Percentiles rank a stretch among this genome's conserved stretches.
phyloP scores from a whole-genome alignment of 2,329 filamentous ascomycete genomes.

The Colletotrichum abscissum region DNA sequence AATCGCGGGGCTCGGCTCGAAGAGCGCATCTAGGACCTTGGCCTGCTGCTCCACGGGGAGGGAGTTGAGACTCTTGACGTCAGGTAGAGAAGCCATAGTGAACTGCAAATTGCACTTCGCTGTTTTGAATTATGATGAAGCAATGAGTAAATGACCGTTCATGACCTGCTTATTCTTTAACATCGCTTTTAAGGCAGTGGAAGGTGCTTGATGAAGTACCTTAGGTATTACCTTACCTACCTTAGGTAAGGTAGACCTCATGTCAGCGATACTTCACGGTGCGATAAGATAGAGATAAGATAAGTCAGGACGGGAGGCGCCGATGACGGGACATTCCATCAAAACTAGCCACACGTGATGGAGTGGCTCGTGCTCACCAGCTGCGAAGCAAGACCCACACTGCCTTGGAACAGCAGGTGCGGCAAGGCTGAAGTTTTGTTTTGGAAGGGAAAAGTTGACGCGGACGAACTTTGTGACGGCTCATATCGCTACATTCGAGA shows the following conservation, averaged over 20 bases:
- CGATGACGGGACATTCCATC: constrained; percentile 3
- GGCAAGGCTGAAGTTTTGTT: constrained; percentile 37
- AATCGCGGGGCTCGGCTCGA: constrained; percentile 83
- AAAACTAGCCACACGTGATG: constrained; percentile 15
- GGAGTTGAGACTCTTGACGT: constrained; percentile 64
- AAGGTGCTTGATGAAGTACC: not conserved
- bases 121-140: not conserved
- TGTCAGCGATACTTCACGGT: constrained; percentile 13
- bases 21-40: constrained; percentile 78
- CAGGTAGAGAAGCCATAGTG: constrained; percentile 60
- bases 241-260: not conserved
- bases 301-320: not conserved
- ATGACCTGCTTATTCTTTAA: not conserved
- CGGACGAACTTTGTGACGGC: constrained; percentile 24
- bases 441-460: constrained; percentile 30
- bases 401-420: constrained; percentile 3
- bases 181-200: not conserved
- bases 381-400: constrained; percentile 16
- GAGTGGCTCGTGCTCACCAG: constrained; percentile 26
- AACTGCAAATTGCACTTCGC: not conserved
- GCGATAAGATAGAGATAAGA: constrained; percentile 13
- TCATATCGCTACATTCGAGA: constrained; percentile 22
- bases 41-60: constrained; percentile 67
- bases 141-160: not conserved
- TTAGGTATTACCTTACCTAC: too few relatives aligned